Evolutionary conservation across 169 alveolate species (phyloP), one percentile per base, ranked within the genome.

Genomic region (Babesia ovata): DNA sequence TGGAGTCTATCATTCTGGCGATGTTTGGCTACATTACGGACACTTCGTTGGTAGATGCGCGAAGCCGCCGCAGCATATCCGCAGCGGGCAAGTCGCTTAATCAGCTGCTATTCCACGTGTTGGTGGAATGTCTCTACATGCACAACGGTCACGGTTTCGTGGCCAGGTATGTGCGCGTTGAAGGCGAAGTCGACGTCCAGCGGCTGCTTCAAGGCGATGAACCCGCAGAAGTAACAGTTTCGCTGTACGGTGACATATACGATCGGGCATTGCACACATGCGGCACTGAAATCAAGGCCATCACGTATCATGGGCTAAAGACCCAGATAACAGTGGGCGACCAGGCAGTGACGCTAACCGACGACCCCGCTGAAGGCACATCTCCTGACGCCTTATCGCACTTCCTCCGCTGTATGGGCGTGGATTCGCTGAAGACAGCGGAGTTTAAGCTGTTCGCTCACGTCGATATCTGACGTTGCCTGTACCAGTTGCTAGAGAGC

Each of bases 231-330:
- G 24, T 48, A 16, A 22, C 48, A 19, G 78, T 77, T 45, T 21
- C 19, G 52, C 86, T 70, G 13, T 76, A 72, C 61, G 93, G 93
- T 0, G 93, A 88, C 42, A 22, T 54, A 14, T 88, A 75, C 69
- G 70, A 78, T 48, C 54, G 60, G 22, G 29, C 24, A 4, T 24
- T 45, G 33, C 93, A 88, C 61, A 83, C 72, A 26, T 44, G 78
- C 46, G 93, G 93, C 28, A 88, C 91, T 11, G 93, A 88, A 69
- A 70, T 88, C 21, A 88, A 88, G 83, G 93, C 93, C n/a, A 74
- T 85, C 28, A 88, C 93, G 26, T 77, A 82, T 70, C 93, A 88
- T 54, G 86, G 75, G 28, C 36, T 88, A 45, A 79, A 67, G 49
- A 61, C 81, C 13, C 58, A 56, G 26, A 29, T 79, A 14, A 45